Base-by-base conservation (phyloP, 306 rosid genomes). In the Inga laurina region DNA sequence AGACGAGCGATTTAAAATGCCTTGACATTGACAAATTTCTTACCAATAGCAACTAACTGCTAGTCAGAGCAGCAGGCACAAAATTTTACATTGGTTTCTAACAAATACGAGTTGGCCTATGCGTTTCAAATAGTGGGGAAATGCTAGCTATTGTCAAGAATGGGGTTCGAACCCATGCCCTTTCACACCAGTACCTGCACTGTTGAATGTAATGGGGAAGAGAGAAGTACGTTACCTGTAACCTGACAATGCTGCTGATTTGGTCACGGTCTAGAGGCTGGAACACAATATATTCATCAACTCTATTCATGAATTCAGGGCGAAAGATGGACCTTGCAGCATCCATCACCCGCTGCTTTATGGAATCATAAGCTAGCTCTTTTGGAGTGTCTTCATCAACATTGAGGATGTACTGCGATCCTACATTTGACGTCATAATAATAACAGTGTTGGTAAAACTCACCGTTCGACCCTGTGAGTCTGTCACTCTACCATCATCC, bases 401-500 rank as follows among this genome's bases (percentile, higher is more conserved):
- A 59, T 91, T 94, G 77, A 96, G 97, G 84, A 96, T 96, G 85
- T 94, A 94, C 79, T 92, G 97, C 8, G 99, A 96, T 52, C 99
- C 99, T 51, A 96, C 99, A 81, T 96, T 96, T 49, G 99, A 96
- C 30, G 99, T 96, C 99, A 96, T 96, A 46, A 96, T 96, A 85
- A 96, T 92, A 51, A 96, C 93, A 7, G 97, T 91, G 84, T 96
- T 96, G 54, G 97, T 94, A 83, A 96, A 96, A 84, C 97, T 96
- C 78, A 96, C 91, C 0, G 97, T 94, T 41, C 97, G 95, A 39
- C 99, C 99, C 75, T 96, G 99, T 3, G 99, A 96, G 79, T 96
- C 98, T 0, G 99, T 94, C 64, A 96, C 93, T 82, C 98, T 88
- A n/a, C 99, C 99, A 35, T 94, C 99, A 21, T 96, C 99, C 74